Evolutionary conservation across 2,329 filamentous ascomycete genomes (phyloP).

Genomic region (Aspergillus hortae): DNA sequence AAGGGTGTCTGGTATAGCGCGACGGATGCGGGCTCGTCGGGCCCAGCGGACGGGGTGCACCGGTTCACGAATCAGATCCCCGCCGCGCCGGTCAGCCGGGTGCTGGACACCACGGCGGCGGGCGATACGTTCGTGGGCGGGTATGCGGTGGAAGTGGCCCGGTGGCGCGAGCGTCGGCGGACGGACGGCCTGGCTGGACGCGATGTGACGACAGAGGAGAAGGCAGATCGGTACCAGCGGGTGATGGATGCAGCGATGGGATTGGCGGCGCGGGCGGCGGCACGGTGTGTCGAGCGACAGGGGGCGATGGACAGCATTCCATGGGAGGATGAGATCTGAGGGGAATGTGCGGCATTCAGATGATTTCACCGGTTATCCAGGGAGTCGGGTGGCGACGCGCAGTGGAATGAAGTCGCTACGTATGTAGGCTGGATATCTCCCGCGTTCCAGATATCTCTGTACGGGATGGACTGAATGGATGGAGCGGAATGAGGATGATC

Average conservation of each 20-base stretch:
- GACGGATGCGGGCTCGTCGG: constrained; percentile 40
- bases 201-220: constrained; percentile 32
- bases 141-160: constrained; percentile 72
- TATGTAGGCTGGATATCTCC: neutral
- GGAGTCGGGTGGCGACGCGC: neutral
- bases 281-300: constrained; percentile 42
- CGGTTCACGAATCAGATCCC: constrained; percentile 45
- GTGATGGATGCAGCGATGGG: constrained; percentile 46
- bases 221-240: constrained; percentile 35
- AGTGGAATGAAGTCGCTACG: neutral
- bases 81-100: constrained; percentile 65
- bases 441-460: too few species aligned
- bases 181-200: constrained; percentile 52
- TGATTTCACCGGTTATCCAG: neutral
- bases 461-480: too few species aligned
- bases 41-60: constrained; percentile 25
- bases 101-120: constrained; percentile 90
- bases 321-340: constrained; percentile 43
- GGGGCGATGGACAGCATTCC: constrained; percentile 50
- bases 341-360: neutral
- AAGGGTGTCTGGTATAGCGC: constrained; percentile 70
- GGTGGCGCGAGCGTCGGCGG: constrained; percentile 39
- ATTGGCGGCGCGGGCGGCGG: constrained; percentile 43
- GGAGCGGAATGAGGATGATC: too few species aligned
- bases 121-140: constrained; percentile 92